Evolutionary conservation across 1,139 yeast genomes (phyloP).

Genomic region (Kodamaea fungicola): DNA sequence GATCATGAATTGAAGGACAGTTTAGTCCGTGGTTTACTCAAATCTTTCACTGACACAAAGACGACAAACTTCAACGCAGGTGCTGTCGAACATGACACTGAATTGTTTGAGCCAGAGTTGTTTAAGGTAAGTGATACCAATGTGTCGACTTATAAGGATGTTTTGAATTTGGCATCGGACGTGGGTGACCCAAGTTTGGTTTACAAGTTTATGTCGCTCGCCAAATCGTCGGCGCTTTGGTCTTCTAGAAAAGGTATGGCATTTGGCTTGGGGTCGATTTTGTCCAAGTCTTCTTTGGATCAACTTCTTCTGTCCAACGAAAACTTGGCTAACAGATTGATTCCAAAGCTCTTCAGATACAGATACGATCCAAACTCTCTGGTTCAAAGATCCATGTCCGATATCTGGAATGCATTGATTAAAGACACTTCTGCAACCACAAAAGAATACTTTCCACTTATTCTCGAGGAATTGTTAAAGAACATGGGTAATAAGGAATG

Average conservation of each 20-base stretch:
- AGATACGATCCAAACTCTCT: conserved; percentile 77
- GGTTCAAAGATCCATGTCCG: conserved; percentile 81
- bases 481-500: conserved; percentile 86
- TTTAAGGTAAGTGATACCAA: conserved; percentile 81
- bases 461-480: conserved; percentile 60
- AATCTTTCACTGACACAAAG: conserved; percentile 74
- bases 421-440: conserved; percentile 57
- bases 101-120: conserved; percentile 79
- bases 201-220: conserved; percentile 90
- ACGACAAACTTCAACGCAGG: conserved; percentile 57
- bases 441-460: conserved; percentile 50
- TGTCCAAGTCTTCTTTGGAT: conserved; percentile 75
- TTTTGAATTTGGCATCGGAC: conserved; percentile 81
- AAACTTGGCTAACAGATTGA: conserved; percentile 53
- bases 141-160: conserved; percentile 84
- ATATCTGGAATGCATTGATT: conserved; percentile 79
- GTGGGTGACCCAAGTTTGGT: conserved; percentile 95
- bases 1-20: conserved; percentile 64
- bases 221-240: conserved; percentile 88
- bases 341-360: conserved; percentile 82
- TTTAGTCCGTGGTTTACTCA: conserved; percentile 70
- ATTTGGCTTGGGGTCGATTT: conserved; percentile 81
- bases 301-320: conserved; percentile 55
- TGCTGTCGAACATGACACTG: conserved; percentile 72
- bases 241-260: conserved; percentile 92